Percentiles rank a stretch among this genome's conserved stretches.
phyloP scores from a whole-genome alignment of 225 moss, liverwort and hornwort species.

The Straminergon stramineum region DNA sequence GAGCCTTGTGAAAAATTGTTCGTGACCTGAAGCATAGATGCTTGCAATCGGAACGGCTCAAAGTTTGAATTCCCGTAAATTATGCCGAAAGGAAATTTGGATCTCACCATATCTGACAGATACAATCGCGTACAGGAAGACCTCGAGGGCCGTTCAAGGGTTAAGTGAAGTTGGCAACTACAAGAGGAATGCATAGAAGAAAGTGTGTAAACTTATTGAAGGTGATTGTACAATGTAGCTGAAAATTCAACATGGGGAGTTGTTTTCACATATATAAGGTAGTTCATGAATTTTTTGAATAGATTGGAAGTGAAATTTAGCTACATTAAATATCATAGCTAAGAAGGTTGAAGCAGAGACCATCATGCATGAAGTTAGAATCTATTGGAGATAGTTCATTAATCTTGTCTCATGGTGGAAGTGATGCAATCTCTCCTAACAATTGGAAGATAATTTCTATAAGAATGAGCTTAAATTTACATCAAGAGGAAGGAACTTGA shows the following conservation, averaged over 20 bases:
- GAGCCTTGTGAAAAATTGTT: too few species aligned
- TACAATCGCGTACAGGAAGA: too few species aligned
- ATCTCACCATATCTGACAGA: too few species aligned
- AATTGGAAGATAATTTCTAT: neutral
- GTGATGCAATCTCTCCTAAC: accelerated
- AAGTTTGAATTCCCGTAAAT: too few species aligned
- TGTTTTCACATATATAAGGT: neutral
- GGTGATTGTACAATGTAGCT: neutral
- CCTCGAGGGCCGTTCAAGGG: too few species aligned
- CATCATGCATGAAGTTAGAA: accelerated
- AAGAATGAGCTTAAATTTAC: neutral
- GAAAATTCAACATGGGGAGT: neutral
- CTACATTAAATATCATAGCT: neutral
- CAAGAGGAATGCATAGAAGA: neutral
- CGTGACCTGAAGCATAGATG: too few species aligned
- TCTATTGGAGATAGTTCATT: neutral
- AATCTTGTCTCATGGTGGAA: accelerated
- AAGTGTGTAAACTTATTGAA: neutral
- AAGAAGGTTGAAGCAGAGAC: neutral
- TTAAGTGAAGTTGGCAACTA: neutral
- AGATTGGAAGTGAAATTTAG: neutral
- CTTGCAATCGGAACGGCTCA: too few species aligned
- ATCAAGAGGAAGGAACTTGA: neutral
- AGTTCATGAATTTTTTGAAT: neutral
- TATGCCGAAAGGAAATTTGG: too few species aligned